phyloP scores from a whole-genome alignment of 2,329 filamentous ascomycete species.

The Verticillium isaacii region DNA sequence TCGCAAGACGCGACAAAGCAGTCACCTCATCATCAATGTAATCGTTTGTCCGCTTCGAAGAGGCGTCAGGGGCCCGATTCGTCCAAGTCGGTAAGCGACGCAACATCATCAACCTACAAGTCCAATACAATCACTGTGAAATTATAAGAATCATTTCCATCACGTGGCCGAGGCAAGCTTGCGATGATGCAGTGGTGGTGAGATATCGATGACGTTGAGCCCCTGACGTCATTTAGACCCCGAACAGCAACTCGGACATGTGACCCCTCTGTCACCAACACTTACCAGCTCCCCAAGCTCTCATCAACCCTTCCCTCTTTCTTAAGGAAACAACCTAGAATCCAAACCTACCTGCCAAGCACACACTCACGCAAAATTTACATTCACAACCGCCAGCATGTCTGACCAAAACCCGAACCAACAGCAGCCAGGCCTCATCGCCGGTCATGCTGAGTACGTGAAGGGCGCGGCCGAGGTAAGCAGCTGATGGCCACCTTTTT shows the following conservation, averaged over 20 bases:
- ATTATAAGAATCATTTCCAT: too few species aligned
- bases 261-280: background rate
- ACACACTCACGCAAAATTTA: background rate
- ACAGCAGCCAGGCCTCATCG: conserved; percentile 54
- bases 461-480: conserved; percentile 63
- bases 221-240: background rate
- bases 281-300: background rate
- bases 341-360: background rate
- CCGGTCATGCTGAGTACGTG: conserved; percentile 61
- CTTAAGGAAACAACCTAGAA: background rate
- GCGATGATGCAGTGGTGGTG: background rate
- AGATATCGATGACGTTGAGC: background rate
- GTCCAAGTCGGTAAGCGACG: background rate
- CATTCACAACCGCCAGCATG: background rate
- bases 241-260: background rate
- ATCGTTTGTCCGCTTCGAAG: too few species aligned
- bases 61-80: too few species aligned
- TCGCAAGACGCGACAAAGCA: too few species aligned
- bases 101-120: too few species aligned
- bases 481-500: background rate
- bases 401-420: conserved; percentile 20
- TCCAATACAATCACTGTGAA: too few species aligned
- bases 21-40: too few species aligned
- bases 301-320: background rate
- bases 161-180: too few species aligned